A percentile compares a stretch with the other conserved stretches of the same genome.
phyloP scores from a whole-genome alignment of 306 rosid genomes.

The Cucurbita argyrosperma region DNA sequence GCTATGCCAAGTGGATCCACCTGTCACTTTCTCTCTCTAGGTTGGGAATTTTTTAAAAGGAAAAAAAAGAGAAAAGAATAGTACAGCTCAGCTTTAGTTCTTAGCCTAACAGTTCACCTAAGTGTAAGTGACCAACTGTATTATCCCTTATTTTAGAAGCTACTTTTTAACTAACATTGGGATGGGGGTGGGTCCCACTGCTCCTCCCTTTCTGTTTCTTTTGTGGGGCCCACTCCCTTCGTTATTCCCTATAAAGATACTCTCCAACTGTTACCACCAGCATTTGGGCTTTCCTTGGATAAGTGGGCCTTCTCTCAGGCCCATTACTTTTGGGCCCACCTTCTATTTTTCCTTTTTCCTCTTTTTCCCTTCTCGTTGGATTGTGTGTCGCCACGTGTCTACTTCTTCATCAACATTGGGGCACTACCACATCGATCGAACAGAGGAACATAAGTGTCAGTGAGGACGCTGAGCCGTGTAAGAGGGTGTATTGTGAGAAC shows the following conservation, averaged over 20 bases:
- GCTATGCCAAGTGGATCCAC: background rate
- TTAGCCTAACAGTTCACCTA: constrained; percentile 7
- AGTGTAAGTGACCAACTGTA: constrained; percentile 3
- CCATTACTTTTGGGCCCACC: background rate
- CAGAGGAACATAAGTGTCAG: too few species aligned
- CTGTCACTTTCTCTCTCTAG: background rate
- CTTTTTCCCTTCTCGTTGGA: background rate
- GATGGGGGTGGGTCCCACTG: background rate
- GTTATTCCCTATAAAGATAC: background rate
- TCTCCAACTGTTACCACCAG: background rate
- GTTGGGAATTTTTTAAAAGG: background rate
- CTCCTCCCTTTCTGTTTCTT: background rate
- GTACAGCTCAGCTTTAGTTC: background rate
- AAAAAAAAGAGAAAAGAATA: background rate
- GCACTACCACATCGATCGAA: background rate
- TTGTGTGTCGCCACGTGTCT: background rate
- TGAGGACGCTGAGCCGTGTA: too few species aligned
- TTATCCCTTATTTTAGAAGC: constrained; percentile 2
- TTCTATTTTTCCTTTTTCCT: background rate
- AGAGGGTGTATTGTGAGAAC: too few species aligned
- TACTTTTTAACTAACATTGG: background rate
- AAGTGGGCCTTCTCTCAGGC: constrained; percentile 4
- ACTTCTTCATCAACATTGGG: background rate
- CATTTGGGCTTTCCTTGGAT: constrained; percentile 1
- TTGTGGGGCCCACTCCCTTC: background rate